Evolutionary conservation across 1,284 basidiomycete genomes (phyloP), one percentile per base, ranked within the genome.

Genomic region (Marasmius oreades): DNA sequence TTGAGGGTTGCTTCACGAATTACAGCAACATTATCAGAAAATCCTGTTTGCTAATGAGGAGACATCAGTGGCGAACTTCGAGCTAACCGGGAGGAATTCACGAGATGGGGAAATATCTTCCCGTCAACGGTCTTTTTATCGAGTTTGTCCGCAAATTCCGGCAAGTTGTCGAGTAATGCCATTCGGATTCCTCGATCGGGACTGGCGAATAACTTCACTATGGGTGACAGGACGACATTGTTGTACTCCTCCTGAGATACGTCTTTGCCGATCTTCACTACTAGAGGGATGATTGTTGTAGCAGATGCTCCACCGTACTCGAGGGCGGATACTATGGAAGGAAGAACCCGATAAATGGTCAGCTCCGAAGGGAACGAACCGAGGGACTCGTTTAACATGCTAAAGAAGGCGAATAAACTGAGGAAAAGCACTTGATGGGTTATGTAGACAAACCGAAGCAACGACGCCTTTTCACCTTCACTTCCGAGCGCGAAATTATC

Each of bases 1-100:
- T 93, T 93, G 52, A 98, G 83, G 0, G 97, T 98, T 0, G 94
- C 94, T 73, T 98, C 95, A 34, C 97, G 86, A 55, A 99, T 93
- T 46, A 97, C 80, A 0, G 94, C 86, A 0, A 98, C 91, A 0
- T 94, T 95, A 69, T 99, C 97, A 3, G 89, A 82, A 68, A 99
- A 98, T 0, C 97, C 97, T 2, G 93, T 93, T 86, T 92, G 84
- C 94, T 94, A 62, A 55, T 48, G 11, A 37, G 34, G 8, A 34
- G 34, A 34, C 26, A 11, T 50, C 28, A 26, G 24, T 36, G 28
- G 23, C n/a, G 31, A 33, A 31, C n/a, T 51, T 8, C 46, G 11
- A 34, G 34, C n/a, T n/a, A 24, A 24, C 22, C 5, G 28, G 34
- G 45, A 34, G 43, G 47, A 55, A 33, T 86, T 57, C 59, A 95